A percentile compares a stretch with the other conserved stretches of the same genome.
These are phyloP conservation scores for Mortierella sp. DNA, from an alignment of 371 early-diverging fungal genomes.

Conservation along the genomic window DNA sequence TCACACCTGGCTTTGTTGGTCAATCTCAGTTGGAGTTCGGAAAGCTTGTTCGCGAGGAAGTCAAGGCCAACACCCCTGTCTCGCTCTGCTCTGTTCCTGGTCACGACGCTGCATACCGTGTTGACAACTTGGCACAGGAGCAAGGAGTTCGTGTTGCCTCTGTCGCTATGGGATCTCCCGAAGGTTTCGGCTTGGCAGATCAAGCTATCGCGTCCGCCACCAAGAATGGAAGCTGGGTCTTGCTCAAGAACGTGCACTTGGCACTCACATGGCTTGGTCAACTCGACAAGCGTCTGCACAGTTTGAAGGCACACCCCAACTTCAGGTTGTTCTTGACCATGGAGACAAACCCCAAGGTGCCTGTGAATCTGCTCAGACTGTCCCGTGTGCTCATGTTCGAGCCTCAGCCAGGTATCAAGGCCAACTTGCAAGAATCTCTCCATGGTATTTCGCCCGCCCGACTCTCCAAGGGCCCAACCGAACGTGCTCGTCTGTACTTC, in stretches of 20 bases:
- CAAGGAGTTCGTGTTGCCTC: conserved; percentile 71
- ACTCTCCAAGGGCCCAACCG: conserved; percentile 79
- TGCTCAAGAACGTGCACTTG: conserved; percentile 97
- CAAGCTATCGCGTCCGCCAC: conserved; percentile 87
- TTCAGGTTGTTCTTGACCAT: conserved; percentile 97
- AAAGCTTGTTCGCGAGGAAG: conserved; percentile 80
- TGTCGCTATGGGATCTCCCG: conserved; percentile 98
- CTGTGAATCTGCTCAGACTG: conserved; percentile 88
- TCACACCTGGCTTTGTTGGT: conserved; percentile 70
- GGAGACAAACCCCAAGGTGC: conserved; percentile 97
- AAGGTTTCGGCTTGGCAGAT: conserved; percentile 93
- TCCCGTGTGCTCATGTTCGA: conserved; percentile 96
- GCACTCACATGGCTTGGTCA: conserved; percentile 94
- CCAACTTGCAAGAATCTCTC: conserved; percentile 90
- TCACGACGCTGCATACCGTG: conserved; percentile 95
- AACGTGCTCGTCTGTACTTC: conserved; percentile 92
- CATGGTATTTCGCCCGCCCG: conserved; percentile 71
- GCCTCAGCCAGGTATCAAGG: conserved; percentile 96
- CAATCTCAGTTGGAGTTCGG: conserved; percentile 77
- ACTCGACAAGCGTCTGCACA: conserved; percentile 93
- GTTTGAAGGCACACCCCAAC: conserved; percentile 81
- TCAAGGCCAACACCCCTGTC: conserved; percentile 80
- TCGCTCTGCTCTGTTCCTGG: conserved; percentile 96
- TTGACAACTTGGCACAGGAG: conserved; percentile 90
- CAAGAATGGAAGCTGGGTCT: conserved; percentile 93